phyloP scores from a whole-genome alignment of 345 rosid genomes.

The Theobroma cacao region DNA sequence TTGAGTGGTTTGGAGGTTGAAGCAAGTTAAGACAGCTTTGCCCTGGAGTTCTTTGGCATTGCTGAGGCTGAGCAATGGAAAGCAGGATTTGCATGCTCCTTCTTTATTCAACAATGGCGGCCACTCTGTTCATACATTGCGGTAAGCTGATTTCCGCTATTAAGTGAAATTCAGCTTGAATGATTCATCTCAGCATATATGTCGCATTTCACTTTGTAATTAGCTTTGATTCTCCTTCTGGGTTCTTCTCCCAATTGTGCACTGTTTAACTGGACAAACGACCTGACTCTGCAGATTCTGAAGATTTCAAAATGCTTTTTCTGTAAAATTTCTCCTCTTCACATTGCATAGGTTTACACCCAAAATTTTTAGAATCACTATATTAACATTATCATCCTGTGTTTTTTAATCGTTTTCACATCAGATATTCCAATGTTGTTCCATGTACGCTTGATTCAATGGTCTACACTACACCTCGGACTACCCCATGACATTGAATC shows the following conservation, averaged over 20 bases:
- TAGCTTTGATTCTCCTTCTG: not conserved
- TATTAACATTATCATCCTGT: not conserved
- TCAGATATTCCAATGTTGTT: not conserved
- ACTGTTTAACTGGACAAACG: not conserved
- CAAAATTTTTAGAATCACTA: not conserved
- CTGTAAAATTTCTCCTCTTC: not conserved
- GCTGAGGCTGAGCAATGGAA: constrained; percentile 28
- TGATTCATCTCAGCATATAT: not conserved
- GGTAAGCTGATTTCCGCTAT: constrained; percentile 32
- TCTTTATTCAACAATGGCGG: constrained; percentile 33
- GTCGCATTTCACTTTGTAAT: not conserved
- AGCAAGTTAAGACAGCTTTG: not conserved
- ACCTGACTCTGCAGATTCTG: not conserved
- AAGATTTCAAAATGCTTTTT: not conserved
- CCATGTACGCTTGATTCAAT: not conserved
- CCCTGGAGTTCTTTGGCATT: not conserved
- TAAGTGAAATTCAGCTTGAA: not conserved
- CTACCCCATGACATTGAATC: not conserved
- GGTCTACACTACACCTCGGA: not conserved
- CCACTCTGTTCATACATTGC: constrained; percentile 34
- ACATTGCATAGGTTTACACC: not conserved
- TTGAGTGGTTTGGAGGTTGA: constrained; percentile 1
- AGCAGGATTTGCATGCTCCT: constrained; percentile 29
- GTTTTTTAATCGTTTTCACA: not conserved
- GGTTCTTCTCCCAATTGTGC: not conserved